Conservation (phyloP, 495 filamentous ascomycete species). For the Wilcoxina mikolae region DNA sequence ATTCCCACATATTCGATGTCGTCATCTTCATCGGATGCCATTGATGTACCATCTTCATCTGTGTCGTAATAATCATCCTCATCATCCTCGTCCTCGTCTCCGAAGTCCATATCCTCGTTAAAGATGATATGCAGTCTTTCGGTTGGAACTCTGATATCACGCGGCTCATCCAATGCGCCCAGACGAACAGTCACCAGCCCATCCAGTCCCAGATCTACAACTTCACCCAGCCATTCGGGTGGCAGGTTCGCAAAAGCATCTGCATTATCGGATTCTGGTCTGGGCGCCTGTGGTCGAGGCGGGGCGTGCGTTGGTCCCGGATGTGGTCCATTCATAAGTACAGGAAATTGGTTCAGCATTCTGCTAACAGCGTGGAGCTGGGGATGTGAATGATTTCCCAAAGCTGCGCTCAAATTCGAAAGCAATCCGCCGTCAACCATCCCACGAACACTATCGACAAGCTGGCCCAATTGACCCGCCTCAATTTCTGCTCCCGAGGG, state of each 20-base stretch:
- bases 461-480: constrained; percentile 9
- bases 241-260: constrained; percentile 16
- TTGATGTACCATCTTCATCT: constrained; percentile 23
- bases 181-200: constrained; percentile 42
- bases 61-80: constrained; percentile 21
- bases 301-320: constrained; percentile 1
- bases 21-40: constrained; percentile 24
- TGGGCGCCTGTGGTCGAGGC: neutral
- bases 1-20: constrained; percentile 15
- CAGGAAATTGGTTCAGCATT: constrained; percentile 19
- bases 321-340: constrained; percentile 6
- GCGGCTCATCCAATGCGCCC: constrained; percentile 33
- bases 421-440: constrained; percentile 19
- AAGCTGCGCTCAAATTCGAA: constrained; percentile 16
- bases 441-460: constrained; percentile 15
- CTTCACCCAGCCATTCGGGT: constrained; percentile 41
- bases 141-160: constrained; percentile 36
- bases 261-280: constrained; percentile 2
- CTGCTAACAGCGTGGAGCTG: constrained; percentile 20
- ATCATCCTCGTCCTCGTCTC: constrained; percentile 13
- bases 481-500: constrained; percentile 2
- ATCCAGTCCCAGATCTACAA: constrained; percentile 40
- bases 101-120: constrained; percentile 25
- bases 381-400: constrained; percentile 19
- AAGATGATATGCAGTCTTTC: constrained; percentile 36